Evolutionary conservation across 306 rosid species (phyloP), one percentile per base, ranked within the genome.

Genomic region (Vigna nakashimae): DNA sequence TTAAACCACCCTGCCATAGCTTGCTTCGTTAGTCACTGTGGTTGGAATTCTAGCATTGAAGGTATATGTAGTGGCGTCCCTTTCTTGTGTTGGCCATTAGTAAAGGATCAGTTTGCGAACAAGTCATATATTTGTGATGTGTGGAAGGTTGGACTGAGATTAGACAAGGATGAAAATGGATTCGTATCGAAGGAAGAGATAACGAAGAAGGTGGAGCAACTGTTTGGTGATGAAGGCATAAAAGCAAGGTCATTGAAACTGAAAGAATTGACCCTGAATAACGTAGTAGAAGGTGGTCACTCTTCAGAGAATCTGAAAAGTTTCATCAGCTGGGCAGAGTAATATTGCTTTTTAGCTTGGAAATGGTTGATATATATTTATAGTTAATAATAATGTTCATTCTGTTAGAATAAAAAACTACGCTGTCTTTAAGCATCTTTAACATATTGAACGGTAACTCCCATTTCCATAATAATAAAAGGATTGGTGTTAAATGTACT

Each of bases 1-100:
- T 11, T 77, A 46, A 66, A 40, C 46, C 74, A 77, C 57, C 46
- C 67, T 65, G 57, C 80, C 4, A 51, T 85, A 42, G 74, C 84
- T 71, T 85, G 82, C 51, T 85, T 86, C 55, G 7, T 85, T 36
- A 75, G 77, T 14, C 89, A 85, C 4, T 85, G 86, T 52, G 86
- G 86, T 36, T 85, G 86, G 86, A 85, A 79, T 28, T 85, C 86
- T 26, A 59, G 72, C 0, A 42, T 79, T 11, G 89, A 85, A 71
- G 84, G 84, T 58, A 56, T 71, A 55, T 85, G 42, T 30, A 12
- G 20, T 45, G 79, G 70, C 0, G 46, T 79, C 3, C 89, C 86
- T 58, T 86, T 82, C 77, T 65, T 86, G 84, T 60, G 69, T 43
- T 74, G 79, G 79, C 70, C 79, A 45, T 60, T 74, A 16, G 22